Percentiles rank a stretch among this genome's conserved stretches.
Conservation (phyloP, 2,329 filamentous ascomycete species). For the Triangularia setosa region DNA sequence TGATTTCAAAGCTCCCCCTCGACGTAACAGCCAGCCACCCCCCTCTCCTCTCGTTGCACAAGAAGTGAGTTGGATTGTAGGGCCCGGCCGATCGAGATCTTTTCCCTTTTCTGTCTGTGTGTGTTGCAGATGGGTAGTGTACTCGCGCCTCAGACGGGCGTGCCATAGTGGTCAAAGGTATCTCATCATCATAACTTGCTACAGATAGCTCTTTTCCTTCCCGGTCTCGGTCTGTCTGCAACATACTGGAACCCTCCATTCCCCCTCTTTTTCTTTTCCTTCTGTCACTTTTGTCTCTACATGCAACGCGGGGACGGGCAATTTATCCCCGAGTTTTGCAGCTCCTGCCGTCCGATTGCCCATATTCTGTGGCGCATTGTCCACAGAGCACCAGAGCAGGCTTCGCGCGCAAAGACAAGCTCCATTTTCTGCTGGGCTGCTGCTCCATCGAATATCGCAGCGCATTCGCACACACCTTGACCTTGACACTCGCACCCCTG, state of each 20-base stretch:
- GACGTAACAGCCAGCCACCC: neutral
- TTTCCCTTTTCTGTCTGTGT: neutral
- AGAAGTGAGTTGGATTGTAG: neutral
- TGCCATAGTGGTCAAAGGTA: neutral
- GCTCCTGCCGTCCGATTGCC: neutral
- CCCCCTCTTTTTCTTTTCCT: neutral
- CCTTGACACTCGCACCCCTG: neutral
- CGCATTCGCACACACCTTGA: slow-evolving; percentile 1
- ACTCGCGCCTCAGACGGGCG: neutral
- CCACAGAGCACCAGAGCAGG: neutral
- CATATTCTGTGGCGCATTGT: neutral
- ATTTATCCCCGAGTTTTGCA: neutral
- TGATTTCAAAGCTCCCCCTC: slow-evolving; percentile 5
- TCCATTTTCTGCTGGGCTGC: neutral
- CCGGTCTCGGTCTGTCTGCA: neutral
- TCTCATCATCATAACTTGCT: neutral
- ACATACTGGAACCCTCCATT: neutral
- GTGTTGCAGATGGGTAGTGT: neutral
- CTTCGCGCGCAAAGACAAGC: neutral
- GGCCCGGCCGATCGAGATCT: neutral
- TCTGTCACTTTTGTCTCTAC: neutral
- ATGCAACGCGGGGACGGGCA: neutral
- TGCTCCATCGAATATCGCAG: slow-evolving; percentile 4
- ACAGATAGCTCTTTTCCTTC: neutral
- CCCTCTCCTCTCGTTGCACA: neutral